A percentile compares a stretch with the other conserved stretches of the same genome.
Evolutionary conservation across 2,329 filamentous ascomycete genomes (phyloP).

Genomic region (Plenodomus lindquistii): DNA sequence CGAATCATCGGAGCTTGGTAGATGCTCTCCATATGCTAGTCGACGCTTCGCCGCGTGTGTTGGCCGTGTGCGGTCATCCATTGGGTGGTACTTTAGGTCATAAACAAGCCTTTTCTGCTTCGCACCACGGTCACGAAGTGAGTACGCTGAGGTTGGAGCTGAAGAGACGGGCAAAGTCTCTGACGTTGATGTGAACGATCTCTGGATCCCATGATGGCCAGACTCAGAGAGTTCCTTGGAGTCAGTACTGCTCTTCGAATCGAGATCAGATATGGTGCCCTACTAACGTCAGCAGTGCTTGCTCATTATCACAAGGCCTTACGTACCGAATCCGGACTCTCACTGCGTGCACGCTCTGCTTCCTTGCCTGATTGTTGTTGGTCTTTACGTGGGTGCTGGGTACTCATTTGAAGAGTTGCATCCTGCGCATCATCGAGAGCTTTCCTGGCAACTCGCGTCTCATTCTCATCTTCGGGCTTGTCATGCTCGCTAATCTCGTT

Average conservation of each 20-base stretch:
- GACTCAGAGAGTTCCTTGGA: background rate
- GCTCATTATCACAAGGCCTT: no score
- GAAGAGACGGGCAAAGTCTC: slow-evolving; percentile 9
- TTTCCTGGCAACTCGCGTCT: no score
- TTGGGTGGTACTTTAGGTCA: slow-evolving; percentile 39
- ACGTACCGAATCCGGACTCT: background rate
- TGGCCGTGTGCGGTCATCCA: slow-evolving; percentile 36
- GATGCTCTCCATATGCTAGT: slow-evolving; percentile 21
- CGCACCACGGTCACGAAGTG: slow-evolving; percentile 11
- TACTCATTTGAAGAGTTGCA: no score
- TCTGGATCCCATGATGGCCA: slow-evolving; percentile 3
- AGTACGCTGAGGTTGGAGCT: slow-evolving; percentile 10
- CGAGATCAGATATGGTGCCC: no score
- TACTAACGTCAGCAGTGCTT: no score
- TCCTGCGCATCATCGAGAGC: no score
- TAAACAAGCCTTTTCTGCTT: slow-evolving; percentile 27
- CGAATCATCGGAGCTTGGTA: background rate
- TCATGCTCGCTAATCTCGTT: no score
- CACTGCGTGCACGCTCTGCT: no score
- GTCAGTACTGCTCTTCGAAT: background rate
- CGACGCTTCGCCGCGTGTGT: slow-evolving; percentile 32
- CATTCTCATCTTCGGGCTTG: no score
- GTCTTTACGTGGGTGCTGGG: no score
- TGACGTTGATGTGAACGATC: background rate
- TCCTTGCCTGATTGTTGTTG: no score